Base-by-base conservation (phyloP, 352 stramenopile species). In the Globisporangium splendens region DNA sequence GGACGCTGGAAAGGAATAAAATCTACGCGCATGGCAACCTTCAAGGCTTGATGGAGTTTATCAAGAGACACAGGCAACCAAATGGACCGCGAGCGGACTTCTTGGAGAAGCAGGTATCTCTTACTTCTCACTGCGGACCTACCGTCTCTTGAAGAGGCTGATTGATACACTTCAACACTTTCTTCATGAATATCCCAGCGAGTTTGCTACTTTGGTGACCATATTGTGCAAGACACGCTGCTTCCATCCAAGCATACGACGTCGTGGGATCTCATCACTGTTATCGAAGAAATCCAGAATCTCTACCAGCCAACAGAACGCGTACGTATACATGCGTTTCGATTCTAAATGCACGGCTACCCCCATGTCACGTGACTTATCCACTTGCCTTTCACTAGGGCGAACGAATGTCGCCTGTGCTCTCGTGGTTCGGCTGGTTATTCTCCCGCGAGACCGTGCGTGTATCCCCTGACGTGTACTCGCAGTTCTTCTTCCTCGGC, bases 151-250 rank as follows among this genome's bases (percentile, higher is more conserved):
- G 0, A 53, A 15, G 21, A 42, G 12, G 39, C 10, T 57, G 38
- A 47, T 43, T 35, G 3, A 58, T 51, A 12, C 24, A n/a, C 20
- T 50, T 17, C 4, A 8, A 21, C 42, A 21, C 41, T 4, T 15
- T 2, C 12, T n/a, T n/a, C 11, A 5, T n/a, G 13, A 44, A 20
- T 46, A 56, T 0, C 5, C 3, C 46, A 81, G 72, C 56, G 66
- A 7, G 70, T 86, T 35, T 82, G 73, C 63, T 86, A 81, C 57
- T 77, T 86, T 56, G 72, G 75, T 3, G 71, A 86, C 54, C 75
- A 86, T 47, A 46, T 82, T 8, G 43, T 81, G 56, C 73, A 83
- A 22, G 72, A 86, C 50, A 62, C 80, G 18, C 50, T 75, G 13
- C 54, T 72, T 14, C 72, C 73, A 44, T 52, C 61, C 17, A 62